Evolutionary conservation across 495 filamentous ascomycete species (phyloP).

Genomic region (Tuber calosporum): DNA sequence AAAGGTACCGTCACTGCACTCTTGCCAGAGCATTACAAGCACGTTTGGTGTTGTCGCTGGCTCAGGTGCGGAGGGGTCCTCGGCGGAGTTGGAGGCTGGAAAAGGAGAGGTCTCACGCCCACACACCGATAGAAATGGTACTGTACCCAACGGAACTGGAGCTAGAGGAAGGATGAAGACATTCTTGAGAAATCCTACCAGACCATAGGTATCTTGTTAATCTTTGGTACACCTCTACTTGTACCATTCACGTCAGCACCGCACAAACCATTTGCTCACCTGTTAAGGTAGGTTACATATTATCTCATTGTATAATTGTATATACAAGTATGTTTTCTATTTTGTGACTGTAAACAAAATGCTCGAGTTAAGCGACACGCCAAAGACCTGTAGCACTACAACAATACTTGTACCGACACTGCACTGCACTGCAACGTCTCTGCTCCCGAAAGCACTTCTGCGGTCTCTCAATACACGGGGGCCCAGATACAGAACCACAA

Average conservation of each 20-base stretch:
- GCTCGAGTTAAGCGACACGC: background rate
- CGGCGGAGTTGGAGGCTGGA: background rate
- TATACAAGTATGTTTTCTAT: background rate
- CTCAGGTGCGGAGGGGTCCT: background rate
- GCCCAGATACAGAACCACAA: background rate
- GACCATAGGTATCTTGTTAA: background rate
- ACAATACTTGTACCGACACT: too few species aligned
- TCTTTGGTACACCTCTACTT: background rate
- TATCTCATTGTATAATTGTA: background rate
- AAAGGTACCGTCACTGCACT: background rate
- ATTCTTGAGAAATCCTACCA: background rate
- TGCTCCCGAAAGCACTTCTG: background rate
- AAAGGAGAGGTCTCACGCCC: background rate
- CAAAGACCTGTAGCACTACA: background rate
- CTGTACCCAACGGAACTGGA: background rate
- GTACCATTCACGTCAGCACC: background rate
- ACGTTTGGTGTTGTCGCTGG: slow-evolving; percentile 1
- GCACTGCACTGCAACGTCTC: background rate
- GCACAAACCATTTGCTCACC: background rate
- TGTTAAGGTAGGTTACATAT: background rate
- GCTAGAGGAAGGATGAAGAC: background rate
- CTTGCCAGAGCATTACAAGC: background rate
- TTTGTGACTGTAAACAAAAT: background rate
- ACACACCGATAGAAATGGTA: background rate
- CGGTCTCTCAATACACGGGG: background rate